A percentile compares a stretch with the other conserved stretches of the same genome.
Conservation (phyloP, 1,139 yeast genomes). For the Saccharomyces pastorianus region DNA sequence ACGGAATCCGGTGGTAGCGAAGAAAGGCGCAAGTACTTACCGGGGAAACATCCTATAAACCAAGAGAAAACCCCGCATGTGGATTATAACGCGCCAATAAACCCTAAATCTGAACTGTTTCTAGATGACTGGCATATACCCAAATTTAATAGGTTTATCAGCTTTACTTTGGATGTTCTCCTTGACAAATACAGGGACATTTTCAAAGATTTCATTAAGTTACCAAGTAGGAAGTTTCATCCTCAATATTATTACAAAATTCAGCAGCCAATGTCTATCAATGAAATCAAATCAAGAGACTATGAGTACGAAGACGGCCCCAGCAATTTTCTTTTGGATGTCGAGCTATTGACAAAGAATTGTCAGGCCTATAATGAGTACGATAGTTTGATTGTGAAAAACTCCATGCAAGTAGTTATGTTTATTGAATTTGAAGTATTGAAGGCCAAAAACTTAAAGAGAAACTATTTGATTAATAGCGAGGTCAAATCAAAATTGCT, state of each 20-base stretch:
- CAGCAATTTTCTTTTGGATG: constrained; percentile 42
- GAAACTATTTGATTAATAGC: constrained; percentile 26
- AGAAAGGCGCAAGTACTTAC: constrained; percentile 15
- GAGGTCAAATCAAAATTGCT: constrained; percentile 23
- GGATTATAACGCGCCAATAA: constrained; percentile 25
- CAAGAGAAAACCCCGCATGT: constrained; percentile 18
- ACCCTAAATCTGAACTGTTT: constrained; percentile 27
- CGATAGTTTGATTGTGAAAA: constrained; percentile 52
- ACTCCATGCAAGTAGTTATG: constrained; percentile 37
- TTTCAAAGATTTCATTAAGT: constrained; percentile 50
- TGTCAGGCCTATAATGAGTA: constrained; percentile 57
- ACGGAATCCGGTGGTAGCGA: constrained; percentile 13
- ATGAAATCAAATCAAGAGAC: constrained; percentile 50
- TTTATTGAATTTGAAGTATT: constrained; percentile 28
- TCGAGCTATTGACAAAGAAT: constrained; percentile 49
- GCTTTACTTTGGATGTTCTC: constrained; percentile 29
- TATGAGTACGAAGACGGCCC: constrained; percentile 33
- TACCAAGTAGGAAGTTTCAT: constrained; percentile 67
- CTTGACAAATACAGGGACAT: constrained; percentile 32
- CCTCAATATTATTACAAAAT: constrained; percentile 76
- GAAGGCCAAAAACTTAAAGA: constrained; percentile 29
- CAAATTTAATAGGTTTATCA: constrained; percentile 27
- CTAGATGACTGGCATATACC: constrained; percentile 29
- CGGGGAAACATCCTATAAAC: constrained; percentile 31
- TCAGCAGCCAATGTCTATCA: constrained; percentile 54